These are phyloP conservation scores for Berkeleyomyces basicola DNA, from an alignment of 2,329 filamentous ascomycete species.

Conservation along the genomic window DNA sequence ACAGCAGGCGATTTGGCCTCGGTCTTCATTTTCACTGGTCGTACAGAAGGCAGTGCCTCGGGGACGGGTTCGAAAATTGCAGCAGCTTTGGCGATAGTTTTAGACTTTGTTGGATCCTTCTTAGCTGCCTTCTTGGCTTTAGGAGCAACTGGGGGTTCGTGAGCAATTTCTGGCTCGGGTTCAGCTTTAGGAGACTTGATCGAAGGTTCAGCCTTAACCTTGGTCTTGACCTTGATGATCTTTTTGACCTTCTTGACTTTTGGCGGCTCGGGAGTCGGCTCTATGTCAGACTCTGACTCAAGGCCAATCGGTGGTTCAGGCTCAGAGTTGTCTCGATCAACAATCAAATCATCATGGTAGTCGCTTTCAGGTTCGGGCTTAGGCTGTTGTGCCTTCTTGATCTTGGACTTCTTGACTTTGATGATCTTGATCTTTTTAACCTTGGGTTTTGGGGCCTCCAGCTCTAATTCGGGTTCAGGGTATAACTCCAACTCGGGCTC, in stretches of 20 bases:
- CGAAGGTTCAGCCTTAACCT: slow-evolving; percentile 15
- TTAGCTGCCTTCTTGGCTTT: slow-evolving; percentile 3
- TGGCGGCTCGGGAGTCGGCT: slow-evolving; percentile 16
- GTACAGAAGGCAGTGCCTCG: neutral
- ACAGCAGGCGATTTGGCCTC: neutral
- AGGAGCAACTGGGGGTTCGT: neutral
- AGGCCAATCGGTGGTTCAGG: neutral
- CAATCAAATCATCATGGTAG: neutral
- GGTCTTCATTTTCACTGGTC: neutral
- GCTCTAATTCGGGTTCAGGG: slow-evolving; percentile 16
- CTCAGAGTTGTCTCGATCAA: slow-evolving; percentile 2
- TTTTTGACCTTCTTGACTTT: slow-evolving; percentile 13
- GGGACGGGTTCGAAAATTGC: neutral
- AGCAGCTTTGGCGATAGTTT: slow-evolving; percentile 3
- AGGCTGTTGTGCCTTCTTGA: slow-evolving; percentile 1
- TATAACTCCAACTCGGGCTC: slow-evolving; percentile 15
- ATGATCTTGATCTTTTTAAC: neutral
- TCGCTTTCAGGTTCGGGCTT: slow-evolving; percentile 5
- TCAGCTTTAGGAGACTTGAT: slow-evolving; percentile 13
- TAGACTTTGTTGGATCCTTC: slow-evolving; percentile 3
- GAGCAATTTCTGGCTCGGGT: neutral
- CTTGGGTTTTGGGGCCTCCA: neutral
- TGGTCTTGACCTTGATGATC: slow-evolving; percentile 13
- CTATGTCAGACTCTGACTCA: slow-evolving; percentile 9
- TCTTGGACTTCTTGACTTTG: slow-evolving; percentile 2